Evolutionary conservation across 441 rosid species (phyloP).

Genomic region (Gossypium davidsonii): DNA sequence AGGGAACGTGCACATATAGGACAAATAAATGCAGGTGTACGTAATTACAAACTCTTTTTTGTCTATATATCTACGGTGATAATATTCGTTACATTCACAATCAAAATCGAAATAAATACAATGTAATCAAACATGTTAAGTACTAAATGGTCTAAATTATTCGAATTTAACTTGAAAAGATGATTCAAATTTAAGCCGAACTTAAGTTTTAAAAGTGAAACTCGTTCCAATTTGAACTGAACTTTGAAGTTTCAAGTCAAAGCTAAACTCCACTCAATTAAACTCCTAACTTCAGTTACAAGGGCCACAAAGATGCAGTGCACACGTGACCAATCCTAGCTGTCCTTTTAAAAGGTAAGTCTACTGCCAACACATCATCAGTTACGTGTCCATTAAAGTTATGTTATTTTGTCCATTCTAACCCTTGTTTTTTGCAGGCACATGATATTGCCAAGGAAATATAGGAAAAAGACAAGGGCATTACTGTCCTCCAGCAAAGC

Average conservation of each 20-base stretch:
- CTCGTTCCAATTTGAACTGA: too few species aligned
- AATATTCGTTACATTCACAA: too few species aligned
- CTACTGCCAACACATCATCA: constrained; percentile 9
- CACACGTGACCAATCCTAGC: not conserved
- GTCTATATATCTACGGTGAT: not conserved
- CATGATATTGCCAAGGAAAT: not conserved
- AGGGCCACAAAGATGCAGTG: not conserved
- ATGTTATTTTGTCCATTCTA: constrained; percentile 16
- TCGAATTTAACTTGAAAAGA: too few species aligned
- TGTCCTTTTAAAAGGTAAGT: not conserved
- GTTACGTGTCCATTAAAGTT: constrained; percentile 5
- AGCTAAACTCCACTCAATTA: too few species aligned
- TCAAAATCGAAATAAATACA: not conserved
- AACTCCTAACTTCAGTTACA: not conserved
- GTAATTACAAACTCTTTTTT: not conserved
- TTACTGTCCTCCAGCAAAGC: constrained; percentile 40
- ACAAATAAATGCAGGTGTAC: not conserved
- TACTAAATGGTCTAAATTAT: too few species aligned
- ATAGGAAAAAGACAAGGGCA: constrained; percentile 2
- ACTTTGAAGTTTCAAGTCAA: too few species aligned
- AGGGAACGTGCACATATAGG: not conserved
- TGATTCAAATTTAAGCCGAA: too few species aligned
- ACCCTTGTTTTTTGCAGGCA: not conserved
- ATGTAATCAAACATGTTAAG: not conserved
- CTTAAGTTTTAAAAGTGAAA: too few species aligned